Evolutionary conservation across 495 filamentous ascomycete genomes (phyloP), one percentile per base, ranked within the genome.

Genomic region (Pyronema omphalodes): DNA sequence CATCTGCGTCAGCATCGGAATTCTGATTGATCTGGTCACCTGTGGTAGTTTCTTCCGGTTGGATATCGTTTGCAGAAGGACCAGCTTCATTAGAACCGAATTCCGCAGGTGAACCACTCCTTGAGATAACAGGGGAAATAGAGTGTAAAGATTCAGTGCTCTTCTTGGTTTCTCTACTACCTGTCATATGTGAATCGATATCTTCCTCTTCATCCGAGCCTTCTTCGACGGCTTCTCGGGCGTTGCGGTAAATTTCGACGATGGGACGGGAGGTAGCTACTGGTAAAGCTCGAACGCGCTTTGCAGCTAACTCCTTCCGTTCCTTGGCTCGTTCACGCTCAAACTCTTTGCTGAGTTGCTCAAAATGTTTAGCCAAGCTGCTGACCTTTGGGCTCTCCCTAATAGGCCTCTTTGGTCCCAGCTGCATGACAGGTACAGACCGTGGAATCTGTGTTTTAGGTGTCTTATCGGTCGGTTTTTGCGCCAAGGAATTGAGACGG

Each of bases 281-380:
- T 12, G 89, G 91, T 61, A 87, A 88, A 15, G 85, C 87, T 52
- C 88, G 78, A 0, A 80, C 78, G 61, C 80, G 82, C 59, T 80
- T 86, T n/a, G 84, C 83, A 43, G 83, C 83, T 54, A 86, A 75
- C 60, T 88, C 82, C 47, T 80, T 79, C 63, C 82, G 77, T 62
- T 99, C 88, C 54, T 82, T 83, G 47, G 88, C 75, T 37, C 93
- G 74, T 70, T 96, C 89, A 63, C 88, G 93, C 62, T 99, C 88
- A 58, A 98, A 96, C 59, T 99, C 93, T 6, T 88, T 82, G 55
- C 86, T 93, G 36, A 99, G 68, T 63, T 95, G 88, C 66, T 99
- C 93, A 61, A 96, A 95, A 66, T 96, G 93, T 61, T 85, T 87
- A 11, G 93, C 87, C 34, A 96, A 74, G 5, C 77, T 85, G 5